A percentile compares a stretch with the other conserved stretches of the same genome.
phyloP scores from a whole-genome alignment of 371 early-diverging fungal genomes.

The Mortierella sp. region DNA sequence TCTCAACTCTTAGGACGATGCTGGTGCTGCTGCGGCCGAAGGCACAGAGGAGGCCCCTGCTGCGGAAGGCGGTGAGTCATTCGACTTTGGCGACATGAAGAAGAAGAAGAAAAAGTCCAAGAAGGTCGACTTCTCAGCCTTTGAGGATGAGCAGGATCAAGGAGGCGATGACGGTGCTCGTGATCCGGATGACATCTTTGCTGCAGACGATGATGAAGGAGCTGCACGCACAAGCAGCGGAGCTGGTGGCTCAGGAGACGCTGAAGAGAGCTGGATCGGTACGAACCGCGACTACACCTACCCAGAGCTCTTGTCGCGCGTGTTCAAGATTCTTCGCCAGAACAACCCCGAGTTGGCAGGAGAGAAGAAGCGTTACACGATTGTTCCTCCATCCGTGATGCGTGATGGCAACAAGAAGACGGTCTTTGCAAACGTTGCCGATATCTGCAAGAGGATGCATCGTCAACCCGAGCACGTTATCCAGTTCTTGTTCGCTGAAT shows the following conservation, averaged over 20 bases:
- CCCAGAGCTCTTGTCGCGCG: constrained; percentile 91
- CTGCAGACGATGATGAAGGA: constrained; percentile 67
- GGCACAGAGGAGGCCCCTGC: constrained; percentile 56
- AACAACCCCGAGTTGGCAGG: constrained; percentile 96
- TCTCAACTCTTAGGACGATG: too few species aligned
- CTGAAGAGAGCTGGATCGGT: constrained; percentile 87
- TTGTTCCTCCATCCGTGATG: constrained; percentile 92
- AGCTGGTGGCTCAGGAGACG: constrained; percentile 35
- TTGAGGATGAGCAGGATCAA: constrained; percentile 78
- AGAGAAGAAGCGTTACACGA: constrained; percentile 92
- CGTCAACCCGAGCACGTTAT: constrained; percentile 97
- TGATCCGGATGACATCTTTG: constrained; percentile 54
- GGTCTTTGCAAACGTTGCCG: constrained; percentile 94
- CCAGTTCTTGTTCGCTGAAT: constrained; percentile 97
- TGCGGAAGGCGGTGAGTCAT: constrained; percentile 62
- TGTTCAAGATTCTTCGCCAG: constrained; percentile 91
- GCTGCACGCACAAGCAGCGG: constrained; percentile 66
- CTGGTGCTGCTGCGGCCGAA: constrained; percentile 59
- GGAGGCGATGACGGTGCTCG: constrained; percentile 57
- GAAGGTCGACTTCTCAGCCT: constrained; percentile 89
- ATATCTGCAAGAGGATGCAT: constrained; percentile 94
- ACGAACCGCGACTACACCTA: constrained; percentile 96
- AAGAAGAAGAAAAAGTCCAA: constrained; percentile 93
- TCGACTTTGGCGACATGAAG: constrained; percentile 85
- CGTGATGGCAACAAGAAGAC: constrained; percentile 98